These are phyloP conservation scores for Penicillium coffeae DNA, from an alignment of 495 filamentous ascomycete species.

Conservation along the genomic window DNA sequence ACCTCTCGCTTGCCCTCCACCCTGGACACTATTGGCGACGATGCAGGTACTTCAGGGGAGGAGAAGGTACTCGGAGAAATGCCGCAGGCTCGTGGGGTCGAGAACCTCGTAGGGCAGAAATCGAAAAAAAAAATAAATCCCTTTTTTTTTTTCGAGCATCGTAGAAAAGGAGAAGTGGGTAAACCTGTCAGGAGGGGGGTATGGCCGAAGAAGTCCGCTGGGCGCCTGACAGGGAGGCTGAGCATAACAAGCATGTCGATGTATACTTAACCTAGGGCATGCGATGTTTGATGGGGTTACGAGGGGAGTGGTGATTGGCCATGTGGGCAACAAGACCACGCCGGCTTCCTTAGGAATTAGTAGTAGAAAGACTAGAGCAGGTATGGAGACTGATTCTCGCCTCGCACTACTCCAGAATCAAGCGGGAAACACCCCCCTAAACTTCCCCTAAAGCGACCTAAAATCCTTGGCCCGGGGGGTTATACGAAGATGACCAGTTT, in stretches of 20 bases:
- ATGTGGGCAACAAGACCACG: too few species aligned
- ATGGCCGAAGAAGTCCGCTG: not conserved
- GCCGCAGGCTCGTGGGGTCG: constrained; percentile 1
- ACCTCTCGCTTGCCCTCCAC: not conserved
- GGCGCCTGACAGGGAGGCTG: not conserved
- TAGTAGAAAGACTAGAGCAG: too few species aligned
- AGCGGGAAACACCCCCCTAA: too few species aligned
- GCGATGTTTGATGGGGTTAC: too few species aligned
- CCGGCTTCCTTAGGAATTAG: too few species aligned
- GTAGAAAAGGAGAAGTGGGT: not conserved
- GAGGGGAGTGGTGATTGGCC: too few species aligned
- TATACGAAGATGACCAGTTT: too few species aligned
- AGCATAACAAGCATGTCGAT: not conserved
- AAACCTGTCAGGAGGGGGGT: not conserved
- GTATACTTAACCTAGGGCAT: too few species aligned
- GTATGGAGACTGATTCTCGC: too few species aligned
- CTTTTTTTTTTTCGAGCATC: not conserved
- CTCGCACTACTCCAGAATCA: too few species aligned
- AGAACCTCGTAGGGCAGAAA: constrained; percentile 6
- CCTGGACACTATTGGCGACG: constrained; percentile 3
- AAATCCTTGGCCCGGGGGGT: not conserved
- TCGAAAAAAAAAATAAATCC: not conserved
- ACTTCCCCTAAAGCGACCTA: too few species aligned
- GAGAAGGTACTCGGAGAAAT: not conserved
- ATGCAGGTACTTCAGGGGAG: constrained; percentile 1